Evolutionary conservation across 805 yeast species (phyloP), one percentile per base, ranked within the genome.

Genomic region (Metschnikowia cubensis): DNA sequence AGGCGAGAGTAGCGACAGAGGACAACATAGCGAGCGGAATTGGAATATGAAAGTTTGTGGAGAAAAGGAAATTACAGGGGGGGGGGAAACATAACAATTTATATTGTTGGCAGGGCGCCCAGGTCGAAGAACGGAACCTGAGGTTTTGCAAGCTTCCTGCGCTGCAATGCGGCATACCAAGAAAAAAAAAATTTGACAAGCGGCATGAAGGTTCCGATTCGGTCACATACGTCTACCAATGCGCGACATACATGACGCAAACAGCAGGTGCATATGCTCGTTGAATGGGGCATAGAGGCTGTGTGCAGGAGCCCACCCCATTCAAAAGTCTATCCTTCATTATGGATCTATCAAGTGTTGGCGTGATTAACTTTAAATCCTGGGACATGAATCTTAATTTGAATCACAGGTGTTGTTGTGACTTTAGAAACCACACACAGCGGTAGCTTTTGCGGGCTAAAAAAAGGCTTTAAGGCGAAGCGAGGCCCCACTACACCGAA

Each of bases 11-110:
- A 38, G 47, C 45, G 34, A 52, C 18, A 35, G 52, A 25, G 37
- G 51, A 50, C 52, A 52, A 49, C 63, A 59, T 52, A 42, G 42
- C 52, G 47, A 45, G 45, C 20, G 50, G 5, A 29, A 20, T 13
- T 18, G 37, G 18, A 13, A 10, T 17, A 32, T n/a, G 22, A 21
- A 15, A 31, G 18, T 22, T 21, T 44, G 41, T 39, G 41, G 21
- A 32, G 10, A 15, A 17, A 45, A 31, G 2, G 4, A n/a, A 6
- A 11, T 3, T n/a, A 11, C 18, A 22, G n/a, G n/a, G 21, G n/a
- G n/a, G 21, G n/a, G 31, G 48, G 48, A 20, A 21, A 4, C 11
- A 7, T 15, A 34, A 11, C 35, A 37, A 13, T 21, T 47, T 41
- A 35, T 47, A 36, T 20, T 14, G 11, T 11, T 8, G 18, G 6